Evolutionary conservation across 169 alveolate genomes (phyloP).

Genomic region (Eimeria sp.): DNA sequence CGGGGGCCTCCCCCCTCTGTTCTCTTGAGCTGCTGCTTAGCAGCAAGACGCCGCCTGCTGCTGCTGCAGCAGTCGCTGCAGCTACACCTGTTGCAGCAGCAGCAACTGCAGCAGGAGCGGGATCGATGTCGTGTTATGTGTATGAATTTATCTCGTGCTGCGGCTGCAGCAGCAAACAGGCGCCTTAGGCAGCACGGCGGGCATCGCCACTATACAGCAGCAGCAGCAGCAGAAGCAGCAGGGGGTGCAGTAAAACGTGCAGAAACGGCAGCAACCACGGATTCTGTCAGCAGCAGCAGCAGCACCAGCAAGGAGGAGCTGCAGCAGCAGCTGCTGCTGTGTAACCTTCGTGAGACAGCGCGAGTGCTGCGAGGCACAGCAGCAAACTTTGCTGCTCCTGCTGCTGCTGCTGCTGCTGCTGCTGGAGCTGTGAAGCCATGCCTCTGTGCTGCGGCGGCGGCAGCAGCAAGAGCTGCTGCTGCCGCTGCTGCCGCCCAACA

Average conservation of each 20-base stretch:
- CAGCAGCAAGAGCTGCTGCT: not conserved
- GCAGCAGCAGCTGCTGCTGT: not conserved
- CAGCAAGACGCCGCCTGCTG: not conserved
- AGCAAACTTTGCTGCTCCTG: constrained; percentile 9
- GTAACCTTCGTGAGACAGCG: not conserved
- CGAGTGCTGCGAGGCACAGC: constrained; percentile 4
- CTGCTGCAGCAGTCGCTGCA: not conserved
- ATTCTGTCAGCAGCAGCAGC: not conserved
- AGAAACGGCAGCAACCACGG: not conserved
- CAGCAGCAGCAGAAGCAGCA: constrained; percentile 46
- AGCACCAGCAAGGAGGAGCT: not conserved
- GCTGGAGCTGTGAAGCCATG: not conserved
- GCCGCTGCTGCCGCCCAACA: constrained; percentile 20
- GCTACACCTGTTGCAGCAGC: not conserved
- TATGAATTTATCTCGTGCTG: not conserved
- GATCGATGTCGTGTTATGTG: not conserved
- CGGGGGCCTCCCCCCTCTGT: not conserved
- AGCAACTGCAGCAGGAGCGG: not conserved
- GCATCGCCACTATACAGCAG: not conserved
- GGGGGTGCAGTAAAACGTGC: not conserved
- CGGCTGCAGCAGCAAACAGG: not conserved
- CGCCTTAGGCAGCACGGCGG: not conserved
- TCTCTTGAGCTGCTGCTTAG: not conserved
- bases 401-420: constrained; percentile 34
- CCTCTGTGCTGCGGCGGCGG: not conserved